These are phyloP conservation scores for Boletus patriciae DNA, from an alignment of 768 basidiomycete genomes.

Conservation along the genomic window DNA sequence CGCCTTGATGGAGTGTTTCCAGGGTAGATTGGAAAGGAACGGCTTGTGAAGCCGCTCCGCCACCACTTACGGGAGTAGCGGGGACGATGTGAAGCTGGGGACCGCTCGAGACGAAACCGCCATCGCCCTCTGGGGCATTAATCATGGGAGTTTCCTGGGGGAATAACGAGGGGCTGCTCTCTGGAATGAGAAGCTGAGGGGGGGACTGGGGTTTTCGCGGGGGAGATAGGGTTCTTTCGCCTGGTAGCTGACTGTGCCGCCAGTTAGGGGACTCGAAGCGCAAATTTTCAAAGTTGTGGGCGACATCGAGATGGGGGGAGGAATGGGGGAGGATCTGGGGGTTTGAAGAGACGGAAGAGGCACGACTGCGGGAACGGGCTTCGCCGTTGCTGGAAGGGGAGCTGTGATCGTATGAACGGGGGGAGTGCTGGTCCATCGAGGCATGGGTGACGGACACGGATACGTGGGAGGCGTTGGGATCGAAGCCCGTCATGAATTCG, in stretches of 20 bases:
- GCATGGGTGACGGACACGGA: conserved; percentile 42
- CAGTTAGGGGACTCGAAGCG: conserved; percentile 66
- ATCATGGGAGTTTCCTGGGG: conserved; percentile 52
- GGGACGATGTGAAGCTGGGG: conserved; percentile 79
- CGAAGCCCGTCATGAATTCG: conserved; percentile 42
- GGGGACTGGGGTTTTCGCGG: conserved; percentile 64
- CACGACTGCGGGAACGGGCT: conserved; percentile 54
- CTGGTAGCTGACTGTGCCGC: conserved; percentile 48
- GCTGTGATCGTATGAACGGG: conserved; percentile 56
- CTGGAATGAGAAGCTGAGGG: conserved; percentile 57
- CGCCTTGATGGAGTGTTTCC: conserved; percentile 54
- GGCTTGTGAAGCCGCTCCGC: conserved; percentile 45
- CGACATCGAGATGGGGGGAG: conserved; percentile 58
- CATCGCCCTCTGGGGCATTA: conserved; percentile 61
- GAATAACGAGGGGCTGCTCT: conserved; percentile 44
- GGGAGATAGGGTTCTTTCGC: conserved; percentile 38
- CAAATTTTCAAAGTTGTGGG: conserved; percentile 58
- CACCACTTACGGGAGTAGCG: conserved; percentile 75
- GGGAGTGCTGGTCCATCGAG: conserved; percentile 37
- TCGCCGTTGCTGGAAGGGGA: conserved; percentile 63
- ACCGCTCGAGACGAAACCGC: conserved; percentile 45
- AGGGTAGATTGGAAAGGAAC: conserved; percentile 54
- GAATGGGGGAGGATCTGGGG: conserved; percentile 41
- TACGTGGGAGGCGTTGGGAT: conserved; percentile 33
- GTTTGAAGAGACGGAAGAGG: conserved; percentile 68